These are phyloP conservation scores for Cryptosporidium ubiquitum DNA, from an alignment of 169 alveolate genomes.

Conservation along the genomic window DNA sequence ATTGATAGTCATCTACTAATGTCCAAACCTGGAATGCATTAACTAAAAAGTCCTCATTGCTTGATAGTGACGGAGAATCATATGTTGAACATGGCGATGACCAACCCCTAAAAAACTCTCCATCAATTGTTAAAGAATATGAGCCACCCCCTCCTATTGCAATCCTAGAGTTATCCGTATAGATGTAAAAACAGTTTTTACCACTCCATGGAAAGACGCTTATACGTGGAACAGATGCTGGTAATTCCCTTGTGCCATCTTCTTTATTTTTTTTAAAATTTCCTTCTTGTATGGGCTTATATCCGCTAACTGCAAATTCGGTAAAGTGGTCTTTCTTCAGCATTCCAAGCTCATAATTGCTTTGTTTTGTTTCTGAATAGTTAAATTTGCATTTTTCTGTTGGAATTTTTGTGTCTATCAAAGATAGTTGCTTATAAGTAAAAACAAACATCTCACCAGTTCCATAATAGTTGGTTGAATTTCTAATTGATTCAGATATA, in stretches of 20 bases:
- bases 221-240: conserved; percentile 53
- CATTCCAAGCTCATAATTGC: background rate
- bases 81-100: conserved; percentile 79
- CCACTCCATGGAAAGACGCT: conserved; percentile 83
- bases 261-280: background rate
- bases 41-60: conserved; percentile 48
- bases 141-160: conserved; percentile 86
- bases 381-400: background rate
- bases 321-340: conserved; percentile 10
- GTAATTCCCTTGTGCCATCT: background rate
- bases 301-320: conserved; percentile 47
- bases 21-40: conserved; percentile 73
- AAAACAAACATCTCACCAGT: conserved; percentile 85
- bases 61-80: conserved; percentile 73
- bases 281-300: background rate
- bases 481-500: conserved; percentile 80
- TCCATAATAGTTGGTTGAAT: conserved; percentile 84
- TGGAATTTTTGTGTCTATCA: background rate
- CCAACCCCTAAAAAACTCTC: conserved; percentile 80
- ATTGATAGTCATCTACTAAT: conserved; percentile 60
- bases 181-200: conserved; percentile 79
- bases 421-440: conserved; percentile 45
- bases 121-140: conserved; percentile 81
- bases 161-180: conserved; percentile 79
- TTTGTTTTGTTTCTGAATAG: background rate